These are phyloP conservation scores for Trametes cingulata DNA, from an alignment of 768 basidiomycete species.

Conservation along the genomic window DNA sequence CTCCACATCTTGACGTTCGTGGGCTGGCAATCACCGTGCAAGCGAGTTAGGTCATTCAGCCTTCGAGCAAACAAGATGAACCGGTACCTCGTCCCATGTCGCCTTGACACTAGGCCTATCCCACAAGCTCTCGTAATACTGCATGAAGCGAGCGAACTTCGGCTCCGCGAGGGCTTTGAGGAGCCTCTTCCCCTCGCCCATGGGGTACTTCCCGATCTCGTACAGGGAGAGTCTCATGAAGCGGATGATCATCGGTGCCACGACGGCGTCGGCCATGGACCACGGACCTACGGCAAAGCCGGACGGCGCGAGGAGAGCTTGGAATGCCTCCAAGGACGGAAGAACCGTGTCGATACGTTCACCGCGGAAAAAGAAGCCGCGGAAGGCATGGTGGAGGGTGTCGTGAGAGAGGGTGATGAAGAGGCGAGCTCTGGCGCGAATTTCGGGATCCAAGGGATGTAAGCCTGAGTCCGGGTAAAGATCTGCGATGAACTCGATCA, in stretches of 20 bases:
- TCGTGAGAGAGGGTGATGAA: conserved; percentile 53
- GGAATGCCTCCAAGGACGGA: conserved; percentile 46
- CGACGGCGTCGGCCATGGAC: conserved; percentile 63
- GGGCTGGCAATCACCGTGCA: background rate
- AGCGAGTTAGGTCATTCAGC: conserved; percentile 2
- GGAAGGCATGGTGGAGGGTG: conserved; percentile 44
- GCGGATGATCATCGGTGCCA: conserved; percentile 66
- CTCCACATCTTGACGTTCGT: conserved; percentile 23
- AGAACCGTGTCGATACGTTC: conserved; percentile 47
- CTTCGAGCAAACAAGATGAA: background rate
- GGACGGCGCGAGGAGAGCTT: conserved; percentile 49
- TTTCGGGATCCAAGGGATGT: conserved; percentile 55
- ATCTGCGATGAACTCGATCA: conserved; percentile 68
- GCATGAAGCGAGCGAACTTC: conserved; percentile 49
- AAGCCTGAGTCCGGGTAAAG: conserved; percentile 48
- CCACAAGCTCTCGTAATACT: conserved; percentile 50
- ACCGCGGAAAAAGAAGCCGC: conserved; percentile 37
- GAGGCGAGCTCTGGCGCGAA: conserved; percentile 59
- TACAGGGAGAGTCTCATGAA: conserved; percentile 44
- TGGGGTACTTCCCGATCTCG: conserved; percentile 53
- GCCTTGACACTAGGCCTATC: conserved; percentile 53
- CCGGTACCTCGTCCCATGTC: conserved; percentile 54
- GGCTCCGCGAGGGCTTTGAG: conserved; percentile 45
- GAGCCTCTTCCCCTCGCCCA: conserved; percentile 48
- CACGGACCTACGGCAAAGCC: conserved; percentile 49